Percentiles rank a stretch among this genome's conserved stretches.
Conservation (phyloP, 2,329 filamentous ascomycete species). For the Exserohilum rostratum region DNA sequence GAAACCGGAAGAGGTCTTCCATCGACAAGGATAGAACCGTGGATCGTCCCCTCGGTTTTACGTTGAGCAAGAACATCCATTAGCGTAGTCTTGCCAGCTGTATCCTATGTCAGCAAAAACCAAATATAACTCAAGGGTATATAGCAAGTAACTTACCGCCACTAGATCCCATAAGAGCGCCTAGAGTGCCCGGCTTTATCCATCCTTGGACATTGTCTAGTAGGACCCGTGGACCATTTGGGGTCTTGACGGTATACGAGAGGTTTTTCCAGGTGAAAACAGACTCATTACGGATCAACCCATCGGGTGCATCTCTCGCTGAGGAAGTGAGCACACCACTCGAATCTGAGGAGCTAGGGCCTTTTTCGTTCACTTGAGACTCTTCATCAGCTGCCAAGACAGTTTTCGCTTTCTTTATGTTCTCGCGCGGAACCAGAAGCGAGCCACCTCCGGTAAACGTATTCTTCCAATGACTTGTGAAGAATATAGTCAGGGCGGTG, state of each 20-base stretch:
- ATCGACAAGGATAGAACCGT: slow-evolving; percentile 79
- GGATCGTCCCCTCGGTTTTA: slow-evolving; percentile 83
- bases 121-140: slow-evolving; percentile 53
- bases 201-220: slow-evolving; percentile 59
- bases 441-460: slow-evolving; percentile 56
- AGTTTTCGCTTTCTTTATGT: slow-evolving; percentile 61
- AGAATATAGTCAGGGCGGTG: slow-evolving; percentile 62
- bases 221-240: slow-evolving; percentile 48
- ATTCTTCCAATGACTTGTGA: slow-evolving; percentile 60
- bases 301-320: slow-evolving; percentile 31
- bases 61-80: slow-evolving; percentile 65
- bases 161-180: slow-evolving; percentile 43
- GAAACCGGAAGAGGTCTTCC: slow-evolving; percentile 72
- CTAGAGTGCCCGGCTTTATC: slow-evolving; percentile 61
- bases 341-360: background rate
- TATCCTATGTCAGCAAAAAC: slow-evolving; percentile 54
- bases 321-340: background rate
- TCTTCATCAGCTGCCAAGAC: slow-evolving; percentile 59
- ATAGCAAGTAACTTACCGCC: slow-evolving; percentile 30
- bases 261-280: slow-evolving; percentile 70
- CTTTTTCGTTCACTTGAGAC: slow-evolving; percentile 36
- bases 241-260: slow-evolving; percentile 62
- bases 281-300: slow-evolving; percentile 65
- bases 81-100: slow-evolving; percentile 47
- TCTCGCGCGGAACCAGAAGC: slow-evolving; percentile 63